A percentile compares a stretch with the other conserved stretches of the same genome.
Evolutionary conservation across 2,329 filamentous ascomycete genomes (phyloP).

Genomic region (Madurella mycetomatis): DNA sequence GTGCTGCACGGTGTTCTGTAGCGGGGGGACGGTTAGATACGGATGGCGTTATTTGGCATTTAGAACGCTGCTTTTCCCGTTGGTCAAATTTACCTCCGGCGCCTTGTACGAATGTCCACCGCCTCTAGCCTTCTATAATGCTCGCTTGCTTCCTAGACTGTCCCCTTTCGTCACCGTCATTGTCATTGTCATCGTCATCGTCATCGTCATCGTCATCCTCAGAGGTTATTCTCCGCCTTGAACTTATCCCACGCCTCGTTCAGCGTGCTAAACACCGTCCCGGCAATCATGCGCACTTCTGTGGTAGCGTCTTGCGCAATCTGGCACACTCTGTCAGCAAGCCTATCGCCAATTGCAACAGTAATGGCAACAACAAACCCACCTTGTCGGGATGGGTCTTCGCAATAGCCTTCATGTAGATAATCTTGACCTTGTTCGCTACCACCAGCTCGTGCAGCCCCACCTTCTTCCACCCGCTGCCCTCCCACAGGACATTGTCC

Average conservation of each 20-base stretch:
- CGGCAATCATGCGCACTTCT: slow-evolving; percentile 62
- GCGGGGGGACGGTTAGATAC: too few species aligned
- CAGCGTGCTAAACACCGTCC: slow-evolving; percentile 61
- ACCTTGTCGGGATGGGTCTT: slow-evolving; percentile 99
- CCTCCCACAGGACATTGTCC: slow-evolving; percentile 86
- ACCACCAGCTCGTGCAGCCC: slow-evolving; percentile 89
- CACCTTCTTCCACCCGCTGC: slow-evolving; percentile 94
- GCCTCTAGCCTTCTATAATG: neutral
- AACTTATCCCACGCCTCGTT: slow-evolving; percentile 74
- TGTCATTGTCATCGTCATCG: neutral
- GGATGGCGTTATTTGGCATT: neutral
- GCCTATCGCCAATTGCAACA: neutral
- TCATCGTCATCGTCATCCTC: slow-evolving; percentile 17
- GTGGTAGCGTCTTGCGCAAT: slow-evolving; percentile 61
- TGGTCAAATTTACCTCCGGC: too few species aligned
- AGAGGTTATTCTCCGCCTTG: slow-evolving; percentile 64
- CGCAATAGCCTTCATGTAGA: slow-evolving; percentile 98
- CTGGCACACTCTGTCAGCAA: slow-evolving; percentile 34
- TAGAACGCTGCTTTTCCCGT: neutral
- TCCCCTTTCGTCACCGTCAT: neutral
- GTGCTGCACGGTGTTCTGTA: neutral
- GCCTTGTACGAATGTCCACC: neutral
- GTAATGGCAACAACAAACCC: slow-evolving; percentile 34
- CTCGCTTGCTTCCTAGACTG: neutral
- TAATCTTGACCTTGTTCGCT: slow-evolving; percentile 91